Evolutionary conservation across 2,329 filamentous ascomycete genomes (phyloP), one percentile per base, ranked within the genome.

Genomic region (Teratosphaeria destructans): DNA sequence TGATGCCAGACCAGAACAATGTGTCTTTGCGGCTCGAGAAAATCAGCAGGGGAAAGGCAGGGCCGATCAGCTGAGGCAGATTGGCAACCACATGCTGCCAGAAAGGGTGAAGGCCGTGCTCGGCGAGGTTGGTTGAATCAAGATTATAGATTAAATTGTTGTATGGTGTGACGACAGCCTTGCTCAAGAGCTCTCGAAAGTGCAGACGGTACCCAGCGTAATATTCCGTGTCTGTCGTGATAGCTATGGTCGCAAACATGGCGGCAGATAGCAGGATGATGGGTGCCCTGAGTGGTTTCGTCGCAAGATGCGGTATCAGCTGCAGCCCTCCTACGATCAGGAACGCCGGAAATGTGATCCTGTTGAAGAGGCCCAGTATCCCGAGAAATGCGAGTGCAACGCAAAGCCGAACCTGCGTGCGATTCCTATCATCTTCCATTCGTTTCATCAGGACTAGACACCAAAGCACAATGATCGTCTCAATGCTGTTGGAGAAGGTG

Each of bases 401-500:
- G 60, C 88, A 91, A 23, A 91, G 86, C 66, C 90, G 78, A 59
- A 90, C 79, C 55, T 90, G 89, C 59, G 89, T 87, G 68, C 83
- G 84, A 75, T 91, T 90, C 77, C 87, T 88, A 69, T 87, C 85
- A 65, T 87, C 85, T 54, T 88, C 80, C 66, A 97, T 94, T 71
- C 93, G 86, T 74, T 89, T 85, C 62, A 96, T 92, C 73, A 99
- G 77, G 55, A 97, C 92, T 73, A 99, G 77, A 70, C 89, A 92
- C 94, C 94, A 99, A 58, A 90, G 84, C 57, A 99, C 91, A 56
- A 93, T 82, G 67, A 99, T 79, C 2, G 94, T 97, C 78, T 99
- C 94, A 65, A 97, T 83, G 62, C 93, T 95, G 76, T 99, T 99
- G 63, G 93, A 97, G 74, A 99, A 97, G 12, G 94, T 97, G 75